Conservation (phyloP, 805 yeast species). For the Clavispora fructus region DNA sequence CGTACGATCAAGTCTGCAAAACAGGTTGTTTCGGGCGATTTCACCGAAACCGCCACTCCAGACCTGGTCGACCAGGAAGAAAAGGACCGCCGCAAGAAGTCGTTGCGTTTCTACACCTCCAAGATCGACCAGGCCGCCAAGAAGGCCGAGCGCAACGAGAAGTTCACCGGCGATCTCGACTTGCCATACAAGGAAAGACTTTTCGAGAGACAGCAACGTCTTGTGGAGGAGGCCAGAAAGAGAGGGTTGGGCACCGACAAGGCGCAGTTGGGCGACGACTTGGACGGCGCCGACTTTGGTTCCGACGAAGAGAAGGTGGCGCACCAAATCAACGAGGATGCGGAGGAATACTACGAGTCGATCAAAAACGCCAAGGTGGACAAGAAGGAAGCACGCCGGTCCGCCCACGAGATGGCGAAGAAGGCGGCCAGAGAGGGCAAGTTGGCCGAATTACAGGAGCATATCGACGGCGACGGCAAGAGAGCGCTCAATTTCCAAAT, state of each 20-base stretch:
- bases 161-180: constrained; percentile 78
- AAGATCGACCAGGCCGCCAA: constrained; percentile 83
- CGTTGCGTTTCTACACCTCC: constrained; percentile 93
- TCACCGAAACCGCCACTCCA: constrained; percentile 56
- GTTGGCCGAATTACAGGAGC: constrained; percentile 64
- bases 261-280: constrained; percentile 48
- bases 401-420: constrained; percentile 66
- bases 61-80: constrained; percentile 86
- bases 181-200: constrained; percentile 87
- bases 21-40: constrained; percentile 39
- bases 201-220: constrained; percentile 83
- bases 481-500: constrained; percentile 94
- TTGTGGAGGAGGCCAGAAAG: constrained; percentile 80
- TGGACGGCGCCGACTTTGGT: constrained; percentile 47
- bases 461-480: constrained; percentile 74
- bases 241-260: constrained; percentile 58
- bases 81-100: constrained; percentile 69
- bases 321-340: constrained; percentile 37
- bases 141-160: constrained; percentile 46
- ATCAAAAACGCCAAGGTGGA: constrained; percentile 43
- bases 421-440: constrained; percentile 82
- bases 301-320: constrained; percentile 44
- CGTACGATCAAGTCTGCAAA: constrained; percentile 42
- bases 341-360: constrained; percentile 54
- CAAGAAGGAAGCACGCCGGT: constrained; percentile 50